phyloP scores from a whole-genome alignment of 139 green algal species.

The Limnomonas spitsbergensis region DNA sequence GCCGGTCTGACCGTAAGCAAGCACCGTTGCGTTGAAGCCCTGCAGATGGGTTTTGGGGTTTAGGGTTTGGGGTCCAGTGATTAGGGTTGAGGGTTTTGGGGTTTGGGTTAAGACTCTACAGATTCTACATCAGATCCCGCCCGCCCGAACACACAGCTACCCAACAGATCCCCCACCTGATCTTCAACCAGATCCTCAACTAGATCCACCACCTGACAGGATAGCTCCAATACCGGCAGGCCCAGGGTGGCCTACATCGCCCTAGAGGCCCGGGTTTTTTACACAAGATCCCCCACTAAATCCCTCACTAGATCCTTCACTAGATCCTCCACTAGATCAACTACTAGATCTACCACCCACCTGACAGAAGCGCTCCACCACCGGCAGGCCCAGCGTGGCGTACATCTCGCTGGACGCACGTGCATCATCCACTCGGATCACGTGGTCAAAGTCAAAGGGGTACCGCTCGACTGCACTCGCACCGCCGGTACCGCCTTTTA shows the following conservation, averaged over 20 bases:
- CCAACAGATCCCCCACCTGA: neutral
- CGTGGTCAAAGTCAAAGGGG: constrained; percentile 40
- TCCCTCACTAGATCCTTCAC: neutral
- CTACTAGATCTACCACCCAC: neutral
- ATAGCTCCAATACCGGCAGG: constrained; percentile 34
- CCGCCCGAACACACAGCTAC: neutral
- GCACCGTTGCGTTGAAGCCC: constrained; percentile 62
- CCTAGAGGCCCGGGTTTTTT: too few species aligned
- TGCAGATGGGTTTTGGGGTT: constrained; percentile 24
- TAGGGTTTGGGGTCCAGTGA: neutral
- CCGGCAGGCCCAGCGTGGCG: constrained; percentile 25
- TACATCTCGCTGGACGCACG: constrained; percentile 13
- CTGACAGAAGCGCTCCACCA: constrained; percentile 38
- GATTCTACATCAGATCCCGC: too few species aligned
- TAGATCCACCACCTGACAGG: constrained; percentile 28
- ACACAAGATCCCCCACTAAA: neutral
- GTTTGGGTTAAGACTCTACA: too few species aligned
- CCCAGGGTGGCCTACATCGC: constrained; percentile 29
- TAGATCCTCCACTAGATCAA: neutral
- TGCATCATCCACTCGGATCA: constrained; percentile 9
- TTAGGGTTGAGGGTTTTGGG: neutral
- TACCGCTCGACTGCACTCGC: too few species aligned
- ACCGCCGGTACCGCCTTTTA: constrained; percentile 3
- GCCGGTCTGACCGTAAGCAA: constrained; percentile 64
- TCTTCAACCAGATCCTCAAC: neutral